These are phyloP conservation scores for Porogramme epimiltina DNA, from an alignment of 1,284 basidiomycete genomes.

Conservation along the genomic window DNA sequence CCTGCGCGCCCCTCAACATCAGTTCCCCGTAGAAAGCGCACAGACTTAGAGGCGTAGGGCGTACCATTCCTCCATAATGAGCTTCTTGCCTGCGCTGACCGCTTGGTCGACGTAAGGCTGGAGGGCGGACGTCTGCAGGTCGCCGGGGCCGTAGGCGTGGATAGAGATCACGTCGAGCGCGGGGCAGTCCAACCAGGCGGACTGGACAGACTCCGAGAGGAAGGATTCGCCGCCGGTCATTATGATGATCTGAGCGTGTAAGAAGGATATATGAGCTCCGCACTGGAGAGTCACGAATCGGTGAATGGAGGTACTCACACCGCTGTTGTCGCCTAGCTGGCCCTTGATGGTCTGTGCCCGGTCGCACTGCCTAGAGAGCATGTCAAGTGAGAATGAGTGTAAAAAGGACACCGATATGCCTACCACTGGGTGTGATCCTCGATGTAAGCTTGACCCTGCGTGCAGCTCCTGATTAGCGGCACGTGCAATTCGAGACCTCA, in stretches of 20 bases:
- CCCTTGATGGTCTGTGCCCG: constrained; percentile 38
- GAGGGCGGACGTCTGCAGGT: constrained; percentile 32
- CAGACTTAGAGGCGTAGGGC: neutral
- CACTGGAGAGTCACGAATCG: no score
- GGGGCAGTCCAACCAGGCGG: constrained; percentile 35
- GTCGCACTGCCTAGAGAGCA: constrained; percentile 39
- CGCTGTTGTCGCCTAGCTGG: constrained; percentile 31
- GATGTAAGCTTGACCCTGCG: constrained; percentile 31
- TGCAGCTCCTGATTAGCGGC: no score
- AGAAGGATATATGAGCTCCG: no score
- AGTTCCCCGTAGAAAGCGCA: neutral
- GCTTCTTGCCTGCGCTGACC: constrained; percentile 32
- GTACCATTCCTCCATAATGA: constrained; percentile 41
- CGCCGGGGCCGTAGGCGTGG: constrained; percentile 40
- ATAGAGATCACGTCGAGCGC: constrained; percentile 40
- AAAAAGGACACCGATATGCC: no score
- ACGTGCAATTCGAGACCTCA: no score
- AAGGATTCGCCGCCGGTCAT: constrained; percentile 42
- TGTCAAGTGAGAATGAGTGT: no score
- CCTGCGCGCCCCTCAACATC: constrained; percentile 12
- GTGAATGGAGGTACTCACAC: constrained; percentile 21
- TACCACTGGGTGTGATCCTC: constrained; percentile 29
- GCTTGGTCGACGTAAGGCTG: constrained; percentile 34
- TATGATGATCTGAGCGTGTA: constrained; percentile 38
- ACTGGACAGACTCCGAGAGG: constrained; percentile 36